Evolutionary conservation across 768 basidiomycete genomes (phyloP).

Genomic region (Sarcomyxa edulis): DNA sequence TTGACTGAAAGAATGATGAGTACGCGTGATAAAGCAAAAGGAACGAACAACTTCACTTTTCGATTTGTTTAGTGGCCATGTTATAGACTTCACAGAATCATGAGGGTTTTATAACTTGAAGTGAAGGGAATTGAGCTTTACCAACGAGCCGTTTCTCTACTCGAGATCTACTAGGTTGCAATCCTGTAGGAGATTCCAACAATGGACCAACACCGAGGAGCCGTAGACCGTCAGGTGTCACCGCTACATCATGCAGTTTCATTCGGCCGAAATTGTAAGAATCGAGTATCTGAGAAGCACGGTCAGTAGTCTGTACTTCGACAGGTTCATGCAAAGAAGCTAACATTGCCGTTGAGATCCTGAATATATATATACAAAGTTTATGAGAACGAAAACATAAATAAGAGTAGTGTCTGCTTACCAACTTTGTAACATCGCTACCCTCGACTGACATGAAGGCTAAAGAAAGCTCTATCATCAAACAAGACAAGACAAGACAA

Average conservation of each 20-base stretch:
- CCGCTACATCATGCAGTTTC: slow-evolving; percentile 64
- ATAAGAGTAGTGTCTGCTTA: slow-evolving; percentile 20
- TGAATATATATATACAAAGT: slow-evolving; percentile 15
- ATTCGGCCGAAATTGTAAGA: slow-evolving; percentile 55
- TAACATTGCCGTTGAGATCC: slow-evolving; percentile 57
- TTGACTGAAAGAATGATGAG: slow-evolving; percentile 36
- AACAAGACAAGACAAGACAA: background rate
- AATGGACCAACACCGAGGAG: slow-evolving; percentile 67
- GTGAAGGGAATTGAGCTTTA: slow-evolving; percentile 21
- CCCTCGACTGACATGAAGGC: slow-evolving; percentile 73
- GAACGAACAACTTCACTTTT: slow-evolving; percentile 50
- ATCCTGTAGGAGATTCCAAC: slow-evolving; percentile 53
- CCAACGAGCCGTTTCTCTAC: slow-evolving; percentile 73
- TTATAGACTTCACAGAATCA: slow-evolving; percentile 49
- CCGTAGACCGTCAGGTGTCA: slow-evolving; percentile 61
- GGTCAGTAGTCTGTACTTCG: background rate
- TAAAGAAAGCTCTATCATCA: slow-evolving; percentile 16
- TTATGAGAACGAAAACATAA: slow-evolving; percentile 7
- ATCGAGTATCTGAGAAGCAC: slow-evolving; percentile 39
- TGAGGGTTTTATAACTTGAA: slow-evolving; percentile 1
- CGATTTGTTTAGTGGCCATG: slow-evolving; percentile 55
- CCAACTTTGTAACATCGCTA: slow-evolving; percentile 54
- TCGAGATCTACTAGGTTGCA: slow-evolving; percentile 65
- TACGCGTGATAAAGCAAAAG: slow-evolving; percentile 1
- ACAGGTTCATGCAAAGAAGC: slow-evolving; percentile 4